Evolutionary conservation across 2,329 filamentous ascomycete genomes (phyloP).

Genomic region (Cladosporium sp.): DNA sequence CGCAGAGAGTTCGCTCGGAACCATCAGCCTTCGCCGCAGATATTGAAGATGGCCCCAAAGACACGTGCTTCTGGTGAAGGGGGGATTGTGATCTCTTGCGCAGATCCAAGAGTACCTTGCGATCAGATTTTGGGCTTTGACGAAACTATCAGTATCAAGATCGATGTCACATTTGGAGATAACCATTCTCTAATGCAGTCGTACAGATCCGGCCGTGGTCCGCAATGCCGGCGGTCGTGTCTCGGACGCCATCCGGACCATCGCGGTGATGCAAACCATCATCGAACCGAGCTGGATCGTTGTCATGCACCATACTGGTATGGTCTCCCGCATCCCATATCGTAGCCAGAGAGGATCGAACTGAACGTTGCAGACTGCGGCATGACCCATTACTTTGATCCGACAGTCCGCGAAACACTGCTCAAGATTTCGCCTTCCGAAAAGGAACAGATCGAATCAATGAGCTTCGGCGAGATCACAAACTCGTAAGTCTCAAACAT

Average conservation of each 20-base stretch:
- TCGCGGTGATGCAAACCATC: constrained; percentile 17
- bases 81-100: constrained; percentile 16
- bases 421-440: constrained; percentile 24
- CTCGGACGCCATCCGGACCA: constrained; percentile 9
- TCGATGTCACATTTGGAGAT: neutral
- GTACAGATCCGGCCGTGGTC: constrained; percentile 17
- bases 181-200: neutral
- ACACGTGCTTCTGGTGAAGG: constrained; percentile 3
- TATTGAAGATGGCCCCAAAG: neutral
- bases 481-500: constrained; percentile 22
- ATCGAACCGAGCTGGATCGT: constrained; percentile 22
- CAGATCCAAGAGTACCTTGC: constrained; percentile 16
- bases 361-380: constrained; percentile 25
- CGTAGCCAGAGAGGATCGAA: neutral
- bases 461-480: constrained; percentile 30
- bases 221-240: constrained; percentile 23
- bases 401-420: constrained; percentile 23
- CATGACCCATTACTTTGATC: constrained; percentile 27
- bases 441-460: constrained; percentile 26
- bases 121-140: constrained; percentile 18
- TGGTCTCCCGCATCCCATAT: neutral
- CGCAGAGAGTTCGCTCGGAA: neutral
- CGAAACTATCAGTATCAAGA: neutral
- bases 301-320: constrained; percentile 35
- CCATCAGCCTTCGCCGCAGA: neutral